Evolutionary conservation across 2,329 filamentous ascomycete genomes (phyloP), one percentile per base, ranked within the genome.

Genomic region (Aspergillus ochraceus): DNA sequence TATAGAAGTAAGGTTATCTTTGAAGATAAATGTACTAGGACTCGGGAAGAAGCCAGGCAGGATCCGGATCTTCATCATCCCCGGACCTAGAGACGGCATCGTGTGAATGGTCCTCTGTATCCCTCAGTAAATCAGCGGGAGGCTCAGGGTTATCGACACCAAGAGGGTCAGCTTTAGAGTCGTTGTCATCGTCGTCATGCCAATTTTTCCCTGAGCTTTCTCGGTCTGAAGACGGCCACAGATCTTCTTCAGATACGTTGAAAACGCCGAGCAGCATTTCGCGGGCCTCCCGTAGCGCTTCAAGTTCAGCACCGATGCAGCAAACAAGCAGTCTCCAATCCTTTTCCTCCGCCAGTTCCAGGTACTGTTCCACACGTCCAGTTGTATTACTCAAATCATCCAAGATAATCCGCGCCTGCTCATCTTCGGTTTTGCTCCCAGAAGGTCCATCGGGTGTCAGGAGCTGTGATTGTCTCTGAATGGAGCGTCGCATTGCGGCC

Each of bases 301-400:
- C 84, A 2, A 88, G 73, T 68, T 89, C 86, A 1, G 86, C 84
- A 3, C 84, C 84, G 60, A 88, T 84, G 55, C 85, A 85, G 59
- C 83, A 86, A 26, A 87, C 80, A 30, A 89, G 77, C 20, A 88
- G 72, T 55, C 83, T 87, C 86, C 86, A 89, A 54, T 81, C 78
- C 52, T 79, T 80, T 5, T 77, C 75, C 55, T 85, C 80, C 1
- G 85, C 84, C 19, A 80, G 65, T 14, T 80, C 75, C 54, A 85
- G 68, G 58, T 83, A 80, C 2, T 74, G 71, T 63, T 85, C 78
- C 10, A 88, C 70, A 12, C 76, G 76, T 1, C 68, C 65, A 8
- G 81, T 79, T 2, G 79, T 80, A 20, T 71, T 65, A 20, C 81
- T 76, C 72, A 88, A 78, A 46, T 81, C 75, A 6, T 69, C 68